Evolutionary conservation across 2,329 filamentous ascomycete species (phyloP).

Genomic region (Fusarium avenaceum): DNA sequence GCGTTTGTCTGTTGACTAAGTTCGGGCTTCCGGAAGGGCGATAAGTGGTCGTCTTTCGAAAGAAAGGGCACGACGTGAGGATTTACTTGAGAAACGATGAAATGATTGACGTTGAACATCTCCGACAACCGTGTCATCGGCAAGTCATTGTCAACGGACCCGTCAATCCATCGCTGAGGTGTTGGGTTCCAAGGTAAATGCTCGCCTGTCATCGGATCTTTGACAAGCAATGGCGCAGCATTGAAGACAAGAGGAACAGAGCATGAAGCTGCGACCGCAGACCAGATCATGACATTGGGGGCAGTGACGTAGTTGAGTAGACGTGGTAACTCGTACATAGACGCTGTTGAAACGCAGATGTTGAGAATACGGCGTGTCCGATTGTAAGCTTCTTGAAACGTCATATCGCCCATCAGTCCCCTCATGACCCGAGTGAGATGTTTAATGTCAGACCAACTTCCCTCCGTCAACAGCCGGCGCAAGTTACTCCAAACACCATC

Average conservation of each 20-base stretch:
- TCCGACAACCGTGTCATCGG: constrained; percentile 91
- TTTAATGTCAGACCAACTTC: constrained; percentile 86
- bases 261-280: constrained; percentile 94
- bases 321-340: constrained; percentile 86
- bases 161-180: constrained; percentile 90
- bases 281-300: constrained; percentile 96
- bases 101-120: constrained; percentile 99
- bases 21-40: constrained; percentile 53
- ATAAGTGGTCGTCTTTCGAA: constrained; percentile 75
- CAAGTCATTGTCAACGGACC: constrained; percentile 93
- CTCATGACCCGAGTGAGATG: constrained; percentile 87
- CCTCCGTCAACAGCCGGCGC: constrained; percentile 81
- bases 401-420: constrained; percentile 85
- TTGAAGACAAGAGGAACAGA: constrained; percentile 91
- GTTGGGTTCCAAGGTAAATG: constrained; percentile 88
- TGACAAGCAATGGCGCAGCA: constrained; percentile 82
- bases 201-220: constrained; percentile 84
- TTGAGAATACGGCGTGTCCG: constrained; percentile 93
- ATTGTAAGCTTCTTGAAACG: constrained; percentile 96
- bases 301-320: constrained; percentile 94
- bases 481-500: constrained; percentile 78
- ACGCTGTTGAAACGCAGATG: constrained; percentile 91
- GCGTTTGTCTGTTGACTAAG: constrained; percentile 43
- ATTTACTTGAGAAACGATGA: constrained; percentile 97
- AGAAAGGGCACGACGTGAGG: constrained; percentile 93